phyloP scores from a whole-genome alignment of 2,329 filamentous ascomycete genomes.

The Arachnomyces sp. region DNA sequence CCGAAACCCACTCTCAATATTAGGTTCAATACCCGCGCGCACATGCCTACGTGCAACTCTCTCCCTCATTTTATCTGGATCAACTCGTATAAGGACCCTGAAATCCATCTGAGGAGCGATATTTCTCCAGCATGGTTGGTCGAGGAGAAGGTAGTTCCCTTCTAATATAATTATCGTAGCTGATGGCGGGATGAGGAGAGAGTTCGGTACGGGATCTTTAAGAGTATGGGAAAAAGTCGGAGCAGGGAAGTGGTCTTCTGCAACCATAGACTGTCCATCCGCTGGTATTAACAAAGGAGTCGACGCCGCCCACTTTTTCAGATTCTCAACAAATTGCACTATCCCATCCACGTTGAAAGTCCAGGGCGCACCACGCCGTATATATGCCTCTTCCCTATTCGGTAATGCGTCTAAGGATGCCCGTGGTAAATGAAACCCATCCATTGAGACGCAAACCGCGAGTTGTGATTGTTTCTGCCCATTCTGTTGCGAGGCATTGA shows the following conservation, averaged over 20 bases:
- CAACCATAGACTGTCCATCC: constrained; percentile 4
- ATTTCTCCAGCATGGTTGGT: constrained; percentile 14
- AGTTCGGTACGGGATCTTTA: constrained; percentile 26
- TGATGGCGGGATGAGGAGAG: constrained; percentile 19
- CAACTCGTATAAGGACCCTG: constrained; percentile 27
- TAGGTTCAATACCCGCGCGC: constrained; percentile 24
- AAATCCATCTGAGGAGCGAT: constrained; percentile 25
- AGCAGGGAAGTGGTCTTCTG: constrained; percentile 16
- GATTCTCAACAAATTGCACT: constrained; percentile 18
- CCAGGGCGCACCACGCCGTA: constrained; percentile 30
- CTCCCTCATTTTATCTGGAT: constrained; percentile 18
- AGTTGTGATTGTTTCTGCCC: background rate
- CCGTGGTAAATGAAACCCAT: constrained; percentile 30
- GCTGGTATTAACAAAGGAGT: constrained; percentile 3
- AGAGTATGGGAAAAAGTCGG: constrained; percentile 29
- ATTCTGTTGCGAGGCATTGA: constrained; percentile 14
- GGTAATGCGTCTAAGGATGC: constrained; percentile 23
- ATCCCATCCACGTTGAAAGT: constrained; percentile 28
- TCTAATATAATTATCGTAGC: constrained; percentile 18
- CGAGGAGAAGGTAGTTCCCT: constrained; percentile 22
- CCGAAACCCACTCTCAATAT: constrained; percentile 14
- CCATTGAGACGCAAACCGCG: constrained; percentile 26
- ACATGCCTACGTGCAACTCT: constrained; percentile 27
- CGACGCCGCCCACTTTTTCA: constrained; percentile 21
- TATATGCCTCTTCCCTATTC: constrained; percentile 25